A percentile compares a stretch with the other conserved stretches of the same genome.
These are phyloP conservation scores for Pseudogymnoascus sp. DNA, from an alignment of 2,329 filamentous ascomycete species.

Conservation along the genomic window DNA sequence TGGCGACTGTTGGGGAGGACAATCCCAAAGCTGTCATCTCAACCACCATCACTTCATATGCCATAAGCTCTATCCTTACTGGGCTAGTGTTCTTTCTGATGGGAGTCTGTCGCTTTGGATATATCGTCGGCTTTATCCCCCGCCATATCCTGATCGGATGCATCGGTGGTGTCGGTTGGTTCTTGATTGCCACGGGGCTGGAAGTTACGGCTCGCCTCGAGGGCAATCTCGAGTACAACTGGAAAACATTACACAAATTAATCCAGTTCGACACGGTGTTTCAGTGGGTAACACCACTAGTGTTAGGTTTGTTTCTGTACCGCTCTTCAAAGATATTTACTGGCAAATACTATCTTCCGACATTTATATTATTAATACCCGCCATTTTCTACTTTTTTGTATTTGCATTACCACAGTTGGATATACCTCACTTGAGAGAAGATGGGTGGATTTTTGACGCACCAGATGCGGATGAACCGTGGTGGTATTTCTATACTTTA, in stretches of 20 bases:
- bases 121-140: constrained; percentile 93
- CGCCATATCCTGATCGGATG: constrained; percentile 94
- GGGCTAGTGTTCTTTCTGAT: constrained; percentile 88
- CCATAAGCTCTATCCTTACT: constrained; percentile 83
- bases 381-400: constrained; percentile 74
- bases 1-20: constrained; percentile 68
- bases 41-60: constrained; percentile 88
- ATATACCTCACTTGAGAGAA: constrained; percentile 60
- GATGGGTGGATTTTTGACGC: constrained; percentile 88
- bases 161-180: constrained; percentile 95
- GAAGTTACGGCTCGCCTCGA: constrained; percentile 88
- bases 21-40: constrained; percentile 82
- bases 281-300: constrained; percentile 77
- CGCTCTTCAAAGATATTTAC: constrained; percentile 68
- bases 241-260: constrained; percentile 69
- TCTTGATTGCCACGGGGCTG: constrained; percentile 82
- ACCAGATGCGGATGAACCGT: constrained; percentile 77
- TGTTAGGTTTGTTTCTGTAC: constrained; percentile 69
- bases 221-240: constrained; percentile 75
- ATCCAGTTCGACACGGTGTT: constrained; percentile 66
- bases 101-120: constrained; percentile 80
- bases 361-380: constrained; percentile 77
- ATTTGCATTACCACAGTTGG: constrained; percentile 59
- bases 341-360: constrained; percentile 78
- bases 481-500: constrained; percentile 96